Conservation (phyloP, 2,329 filamentous ascomycete genomes). For the Aspergillus thermomutatus region DNA sequence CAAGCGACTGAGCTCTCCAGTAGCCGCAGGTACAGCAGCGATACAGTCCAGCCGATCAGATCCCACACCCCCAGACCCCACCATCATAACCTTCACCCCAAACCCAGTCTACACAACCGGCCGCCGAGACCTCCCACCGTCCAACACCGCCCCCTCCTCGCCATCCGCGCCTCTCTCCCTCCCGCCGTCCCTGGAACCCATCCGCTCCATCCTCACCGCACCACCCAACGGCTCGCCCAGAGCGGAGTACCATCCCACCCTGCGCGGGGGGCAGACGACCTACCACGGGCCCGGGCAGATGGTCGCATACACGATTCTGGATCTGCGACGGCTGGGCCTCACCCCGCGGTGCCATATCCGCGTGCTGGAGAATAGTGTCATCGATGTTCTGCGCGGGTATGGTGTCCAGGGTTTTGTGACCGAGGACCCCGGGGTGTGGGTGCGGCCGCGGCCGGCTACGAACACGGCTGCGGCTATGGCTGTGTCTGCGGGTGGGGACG, state of each 20-base stretch:
- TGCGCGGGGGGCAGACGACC: slow-evolving; percentile 86
- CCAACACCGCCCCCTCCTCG: slow-evolving; percentile 26
- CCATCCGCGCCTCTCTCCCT: slow-evolving; percentile 33
- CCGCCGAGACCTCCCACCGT: slow-evolving; percentile 63
- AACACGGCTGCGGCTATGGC: background rate
- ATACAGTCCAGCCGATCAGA: slow-evolving; percentile 15
- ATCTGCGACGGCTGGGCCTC: slow-evolving; percentile 66
- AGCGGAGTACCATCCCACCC: slow-evolving; percentile 66
- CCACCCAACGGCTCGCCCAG: slow-evolving; percentile 27
- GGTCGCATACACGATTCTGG: slow-evolving; percentile 88
- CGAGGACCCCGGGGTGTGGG: slow-evolving; percentile 84
- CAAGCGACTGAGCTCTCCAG: slow-evolving; percentile 49
- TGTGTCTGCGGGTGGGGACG: background rate
- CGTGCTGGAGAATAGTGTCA: slow-evolving; percentile 72
- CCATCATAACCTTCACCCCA: slow-evolving; percentile 78
- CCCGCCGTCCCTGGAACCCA: slow-evolving; percentile 34
- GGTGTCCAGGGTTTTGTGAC: slow-evolving; percentile 62
- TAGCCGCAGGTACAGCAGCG: slow-evolving; percentile 17
- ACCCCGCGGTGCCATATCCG: slow-evolving; percentile 74
- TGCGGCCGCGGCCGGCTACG: slow-evolving; percentile 27
- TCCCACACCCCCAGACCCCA: slow-evolving; percentile 57
- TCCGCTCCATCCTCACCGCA: slow-evolving; percentile 31
- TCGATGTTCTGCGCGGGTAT: slow-evolving; percentile 60
- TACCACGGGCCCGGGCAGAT: slow-evolving; percentile 94
- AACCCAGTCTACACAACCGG: slow-evolving; percentile 85